A percentile compares a stretch with the other conserved stretches of the same genome.
Evolutionary conservation across 176 grass and related monocot species (phyloP).

Genomic region (maize (Zea mays)): Zm-B73-REFERENCE-NAM-5.0 NC_050100.1:155738501-155739000

Average conservation of each 20-base stretch:
- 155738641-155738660: no score
- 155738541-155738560: neutral
- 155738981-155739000: slow-evolving; percentile 28
- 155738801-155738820: slow-evolving; percentile 69
- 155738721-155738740: slow-evolving; percentile 24
- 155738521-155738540: neutral
- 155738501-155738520: slow-evolving; percentile 44
- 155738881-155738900: slow-evolving; percentile 61
- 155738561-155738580: slow-evolving; percentile 48
- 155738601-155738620: neutral
- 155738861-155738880: slow-evolving; percentile 88
- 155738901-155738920: no score
- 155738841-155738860: slow-evolving; percentile 70
- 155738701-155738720: slow-evolving; percentile 65
- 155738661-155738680: neutral
- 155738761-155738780: slow-evolving; percentile 67
- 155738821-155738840: slow-evolving; percentile 66
- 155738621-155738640: neutral
- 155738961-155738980: no score
- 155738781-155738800: slow-evolving; percentile 64
- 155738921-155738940: no score
- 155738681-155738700: slow-evolving; percentile 99
- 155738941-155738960: no score
- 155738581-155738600: slow-evolving; percentile 60
- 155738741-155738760: slow-evolving; percentile 60